These are phyloP conservation scores for Cryptosporidium bovis DNA, from an alignment of 169 alveolate genomes.

Conservation along the genomic window DNA sequence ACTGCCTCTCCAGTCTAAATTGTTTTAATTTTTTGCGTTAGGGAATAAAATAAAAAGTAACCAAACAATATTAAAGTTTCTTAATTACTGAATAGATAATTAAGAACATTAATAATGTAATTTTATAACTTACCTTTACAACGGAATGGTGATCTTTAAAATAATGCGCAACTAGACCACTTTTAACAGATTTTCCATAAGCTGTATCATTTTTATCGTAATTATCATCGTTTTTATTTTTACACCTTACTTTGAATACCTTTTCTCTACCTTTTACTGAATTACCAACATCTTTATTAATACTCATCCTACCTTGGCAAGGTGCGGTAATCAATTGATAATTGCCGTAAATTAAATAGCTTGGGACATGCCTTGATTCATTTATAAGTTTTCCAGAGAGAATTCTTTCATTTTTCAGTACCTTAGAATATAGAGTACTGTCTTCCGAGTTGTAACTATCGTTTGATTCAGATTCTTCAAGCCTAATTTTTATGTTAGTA, in stretches of 20 bases:
- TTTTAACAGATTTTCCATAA: conserved; percentile 26
- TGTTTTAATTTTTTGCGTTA: background rate
- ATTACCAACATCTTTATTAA: conserved; percentile 12
- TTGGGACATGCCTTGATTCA: conserved; percentile 52
- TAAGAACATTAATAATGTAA: background rate
- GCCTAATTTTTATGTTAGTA: background rate
- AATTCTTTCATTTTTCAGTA: conserved; percentile 31
- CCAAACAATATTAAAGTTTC: background rate
- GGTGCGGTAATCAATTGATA: conserved; percentile 47
- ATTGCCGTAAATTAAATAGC: conserved; percentile 25
- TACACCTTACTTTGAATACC: conserved; percentile 25
- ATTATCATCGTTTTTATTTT: background rate
- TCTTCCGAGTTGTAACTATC: background rate
- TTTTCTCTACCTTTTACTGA: conserved; percentile 5
- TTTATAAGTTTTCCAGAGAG: conserved; percentile 14
- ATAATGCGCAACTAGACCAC: conserved; percentile 28
- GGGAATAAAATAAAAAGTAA: background rate
- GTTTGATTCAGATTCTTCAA: conserved; percentile 20
- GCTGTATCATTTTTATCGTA: background rate
- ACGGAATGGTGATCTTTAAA: conserved; percentile 23
- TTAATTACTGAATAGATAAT: background rate
- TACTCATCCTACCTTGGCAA: conserved; percentile 15
- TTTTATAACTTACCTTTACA: conserved; percentile 48
- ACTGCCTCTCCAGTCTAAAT: conserved; percentile 65
- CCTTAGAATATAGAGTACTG: conserved; percentile 9